These are phyloP conservation scores for Lasiodiplodia citricola DNA, from an alignment of 2,329 filamentous ascomycete species.

Conservation along the genomic window DNA sequence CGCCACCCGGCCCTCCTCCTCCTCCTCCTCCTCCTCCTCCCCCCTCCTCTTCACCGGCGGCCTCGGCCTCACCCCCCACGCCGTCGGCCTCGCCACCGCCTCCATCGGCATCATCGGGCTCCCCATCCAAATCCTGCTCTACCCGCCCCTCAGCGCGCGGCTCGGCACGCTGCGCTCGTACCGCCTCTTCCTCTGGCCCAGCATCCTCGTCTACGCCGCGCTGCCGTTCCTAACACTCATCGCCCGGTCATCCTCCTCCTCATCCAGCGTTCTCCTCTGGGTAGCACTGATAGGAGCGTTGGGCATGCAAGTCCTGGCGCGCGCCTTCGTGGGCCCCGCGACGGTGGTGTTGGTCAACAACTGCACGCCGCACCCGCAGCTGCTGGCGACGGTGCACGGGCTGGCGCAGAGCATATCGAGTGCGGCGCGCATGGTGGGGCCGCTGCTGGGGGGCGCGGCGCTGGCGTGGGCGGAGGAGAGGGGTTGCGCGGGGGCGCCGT, in stretches of 20 bases:
- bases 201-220: constrained; percentile 34
- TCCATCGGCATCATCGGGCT: neutral
- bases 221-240: constrained; percentile 33
- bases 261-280: neutral
- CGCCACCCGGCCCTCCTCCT: constrained; percentile 34
- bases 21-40: too few relatives aligned
- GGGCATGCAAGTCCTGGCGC: constrained; percentile 50
- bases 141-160: neutral
- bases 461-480: constrained; percentile 58
- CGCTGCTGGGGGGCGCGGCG: constrained; percentile 63
- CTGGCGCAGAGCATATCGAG: constrained; percentile 65
- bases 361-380: constrained; percentile 59
- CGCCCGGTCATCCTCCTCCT: neutral
- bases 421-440: constrained; percentile 64
- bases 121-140: neutral
- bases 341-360: constrained; percentile 67
- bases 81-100: constrained; percentile 49
- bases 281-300: neutral
- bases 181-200: constrained; percentile 37
- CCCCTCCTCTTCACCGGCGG: constrained; percentile 51
- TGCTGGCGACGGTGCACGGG: constrained; percentile 63
- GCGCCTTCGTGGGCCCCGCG: constrained; percentile 61
- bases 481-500: neutral
- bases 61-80: constrained; percentile 52
- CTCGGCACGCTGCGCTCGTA: neutral